A percentile compares a stretch with the other conserved stretches of the same genome.
Evolutionary conservation across 371 early-diverging fungal species (phyloP).

Genomic region (Phascolomyces articulosus): DNA sequence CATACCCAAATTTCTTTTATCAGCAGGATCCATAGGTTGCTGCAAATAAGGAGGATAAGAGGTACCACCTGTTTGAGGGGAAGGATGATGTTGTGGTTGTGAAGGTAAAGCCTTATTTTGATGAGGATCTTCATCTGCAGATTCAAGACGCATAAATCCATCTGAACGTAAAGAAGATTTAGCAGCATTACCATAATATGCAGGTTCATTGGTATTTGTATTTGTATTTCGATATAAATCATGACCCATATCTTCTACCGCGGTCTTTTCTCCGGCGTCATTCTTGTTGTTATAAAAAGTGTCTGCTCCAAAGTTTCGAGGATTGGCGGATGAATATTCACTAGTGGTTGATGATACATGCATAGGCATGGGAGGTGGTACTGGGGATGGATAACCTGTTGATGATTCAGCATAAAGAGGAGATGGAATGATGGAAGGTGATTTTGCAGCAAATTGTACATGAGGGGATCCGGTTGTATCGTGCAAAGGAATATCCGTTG

Average conservation of each 20-base stretch:
- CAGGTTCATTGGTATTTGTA: background rate
- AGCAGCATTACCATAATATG: constrained; percentile 15
- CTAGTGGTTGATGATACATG: constrained; percentile 8
- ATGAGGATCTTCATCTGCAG: constrained; percentile 12
- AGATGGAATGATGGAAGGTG: constrained; percentile 24
- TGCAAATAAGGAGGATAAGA: constrained; percentile 14
- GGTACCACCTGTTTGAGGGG: background rate
- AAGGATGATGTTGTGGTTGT: background rate
- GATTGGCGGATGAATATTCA: background rate
- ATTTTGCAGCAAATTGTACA: constrained; percentile 24
- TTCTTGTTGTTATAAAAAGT: constrained; percentile 1
- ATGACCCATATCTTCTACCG: constrained; percentile 19
- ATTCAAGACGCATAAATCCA: constrained; percentile 26
- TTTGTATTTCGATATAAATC: constrained; percentile 13
- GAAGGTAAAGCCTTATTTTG: background rate
- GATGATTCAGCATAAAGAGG: constrained; percentile 16
- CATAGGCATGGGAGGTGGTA: constrained; percentile 15
- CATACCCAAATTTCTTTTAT: constrained; percentile 7
- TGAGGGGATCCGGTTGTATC: constrained; percentile 20
- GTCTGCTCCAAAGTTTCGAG: constrained; percentile 16
- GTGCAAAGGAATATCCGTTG: constrained; percentile 19
- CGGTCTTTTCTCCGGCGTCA: constrained; percentile 12
- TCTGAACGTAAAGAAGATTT: constrained; percentile 16
- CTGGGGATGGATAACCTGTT: constrained; percentile 3
- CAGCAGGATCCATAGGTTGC: constrained; percentile 9